Base-by-base conservation (phyloP, 2,329 filamentous ascomycete species). In the Penicillium sp. region DNA sequence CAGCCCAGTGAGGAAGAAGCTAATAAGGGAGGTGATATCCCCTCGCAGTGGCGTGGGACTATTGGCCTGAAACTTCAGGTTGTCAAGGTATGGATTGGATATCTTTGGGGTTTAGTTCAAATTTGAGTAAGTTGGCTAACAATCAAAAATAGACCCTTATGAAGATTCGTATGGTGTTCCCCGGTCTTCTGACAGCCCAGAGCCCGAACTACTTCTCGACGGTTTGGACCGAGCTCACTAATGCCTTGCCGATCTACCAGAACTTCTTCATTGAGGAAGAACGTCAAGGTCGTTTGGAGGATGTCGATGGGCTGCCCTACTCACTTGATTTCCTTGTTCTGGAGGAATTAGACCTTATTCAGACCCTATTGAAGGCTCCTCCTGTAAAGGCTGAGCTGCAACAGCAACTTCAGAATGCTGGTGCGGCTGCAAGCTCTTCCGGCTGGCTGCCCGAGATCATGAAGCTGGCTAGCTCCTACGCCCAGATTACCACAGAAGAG, bases 261-360 rank as follows among this genome's bases (percentile, higher is more conserved):
- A 81, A 88, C 60, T 86, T 96, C 68, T 99, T 95, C 74, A 90
- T 97, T 63, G 82, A 89, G 52, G 87, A 90, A 60, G 90, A 93
- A 64, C 85, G 89, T 44, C 92, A 97, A 74, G 90, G 92, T 52
- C 86, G 93, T 35, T 77, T 97, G 31, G 92, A 96, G 72, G 92
- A 97, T 71, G 85, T 89, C 3, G 93, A 99, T 70, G 87, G 87
- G 41, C 81, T 99, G n/a, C 92, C 93, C 0, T 97, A 96, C 74
- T 96, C 92, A 1, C 81, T 99, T 23, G 94, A 99, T 74, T 94
- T 96, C 68, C 82, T 99, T 49, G 86, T 97, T 3, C 79, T 97
- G 7, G 94, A 99, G 73, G 92, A 97, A 73, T 81, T 99, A 23
- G 94, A 99, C 74, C 92, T 97, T 68, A 84, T 99, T 70, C 94